These are phyloP conservation scores for Triticum monococcum DNA, from an alignment of 176 grass and related monocot genomes.

Conservation along the genomic window DNA sequence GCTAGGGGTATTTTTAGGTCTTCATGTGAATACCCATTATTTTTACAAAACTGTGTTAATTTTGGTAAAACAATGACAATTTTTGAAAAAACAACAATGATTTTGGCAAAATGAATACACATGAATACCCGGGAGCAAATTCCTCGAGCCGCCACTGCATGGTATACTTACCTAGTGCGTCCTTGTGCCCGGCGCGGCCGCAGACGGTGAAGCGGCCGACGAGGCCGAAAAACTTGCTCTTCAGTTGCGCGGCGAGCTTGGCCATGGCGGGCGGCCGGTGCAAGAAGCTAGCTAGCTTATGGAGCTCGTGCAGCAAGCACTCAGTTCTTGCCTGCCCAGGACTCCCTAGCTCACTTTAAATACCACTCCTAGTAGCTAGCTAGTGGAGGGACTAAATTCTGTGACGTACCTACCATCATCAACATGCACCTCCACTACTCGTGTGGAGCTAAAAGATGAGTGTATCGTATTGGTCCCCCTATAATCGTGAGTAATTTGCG, in stretches of 20 bases:
- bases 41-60: too few relatives aligned
- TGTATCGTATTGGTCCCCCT: neutral
- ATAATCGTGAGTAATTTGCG: neutral
- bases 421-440: neutral
- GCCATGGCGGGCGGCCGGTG: conserved; percentile 27
- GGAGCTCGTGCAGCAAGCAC: neutral
- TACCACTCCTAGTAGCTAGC: neutral
- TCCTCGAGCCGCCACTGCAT: too few relatives aligned
- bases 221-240: conserved; percentile 41
- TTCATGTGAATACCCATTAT: too few relatives aligned
- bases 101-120: too few relatives aligned
- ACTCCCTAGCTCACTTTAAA: neutral
- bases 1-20: too few relatives aligned
- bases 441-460: neutral
- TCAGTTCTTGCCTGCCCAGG: neutral
- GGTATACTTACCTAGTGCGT: neutral
- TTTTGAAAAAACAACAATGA: too few relatives aligned
- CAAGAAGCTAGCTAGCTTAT: neutral
- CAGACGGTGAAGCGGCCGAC: conserved; percentile 41
- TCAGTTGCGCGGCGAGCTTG: conserved; percentile 47
- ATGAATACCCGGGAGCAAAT: too few relatives aligned
- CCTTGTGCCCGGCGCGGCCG: conserved; percentile 24
- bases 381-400: neutral
- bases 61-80: too few relatives aligned
- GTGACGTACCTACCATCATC: neutral